phyloP scores from a whole-genome alignment of 2,329 filamentous ascomycete species.

The Dactylellina cionopaga region DNA sequence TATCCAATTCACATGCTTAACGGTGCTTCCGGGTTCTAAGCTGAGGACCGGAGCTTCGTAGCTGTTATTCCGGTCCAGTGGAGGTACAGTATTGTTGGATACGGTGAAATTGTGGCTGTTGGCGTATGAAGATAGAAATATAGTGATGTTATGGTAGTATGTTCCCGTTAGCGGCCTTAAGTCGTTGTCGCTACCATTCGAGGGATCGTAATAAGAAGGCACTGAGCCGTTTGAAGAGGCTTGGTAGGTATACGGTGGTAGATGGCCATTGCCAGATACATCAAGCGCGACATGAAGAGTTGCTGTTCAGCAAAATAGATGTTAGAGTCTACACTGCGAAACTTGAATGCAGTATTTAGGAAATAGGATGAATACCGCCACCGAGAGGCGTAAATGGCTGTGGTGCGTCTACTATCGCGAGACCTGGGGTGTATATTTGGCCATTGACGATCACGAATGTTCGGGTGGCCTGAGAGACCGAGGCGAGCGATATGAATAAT shows the following conservation, averaged over 20 bases:
- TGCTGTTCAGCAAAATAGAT: constrained; percentile 58
- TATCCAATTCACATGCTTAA: constrained; percentile 77
- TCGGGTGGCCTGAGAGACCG: constrained; percentile 58
- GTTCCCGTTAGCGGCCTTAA: constrained; percentile 9
- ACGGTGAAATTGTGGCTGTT: constrained; percentile 75
- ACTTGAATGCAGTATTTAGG: background rate
- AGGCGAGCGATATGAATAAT: background rate
- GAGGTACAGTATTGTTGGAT: constrained; percentile 67
- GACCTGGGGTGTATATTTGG: constrained; percentile 75
- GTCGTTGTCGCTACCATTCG: background rate
- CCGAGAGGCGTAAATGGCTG: constrained; percentile 73
- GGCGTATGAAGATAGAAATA: constrained; percentile 74
- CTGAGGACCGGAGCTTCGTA: constrained; percentile 72
- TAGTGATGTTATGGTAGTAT: constrained; percentile 68
- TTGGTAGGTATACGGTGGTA: constrained; percentile 69
- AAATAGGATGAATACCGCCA: constrained; percentile 65
- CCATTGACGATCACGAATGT: constrained; percentile 71
- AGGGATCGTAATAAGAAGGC: constrained; percentile 14
- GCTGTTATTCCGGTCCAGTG: constrained; percentile 64
- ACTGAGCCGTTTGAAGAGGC: constrained; percentile 68
- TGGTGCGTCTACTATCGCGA: constrained; percentile 73
- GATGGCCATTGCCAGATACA: constrained; percentile 72
- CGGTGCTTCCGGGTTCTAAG: constrained; percentile 73
- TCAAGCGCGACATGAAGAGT: constrained; percentile 73
- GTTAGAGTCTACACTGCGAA: background rate